Evolutionary conservation across 164 flowering plant genomes (phyloP).

Genomic region (Macadamia tetraphylla): DNA sequence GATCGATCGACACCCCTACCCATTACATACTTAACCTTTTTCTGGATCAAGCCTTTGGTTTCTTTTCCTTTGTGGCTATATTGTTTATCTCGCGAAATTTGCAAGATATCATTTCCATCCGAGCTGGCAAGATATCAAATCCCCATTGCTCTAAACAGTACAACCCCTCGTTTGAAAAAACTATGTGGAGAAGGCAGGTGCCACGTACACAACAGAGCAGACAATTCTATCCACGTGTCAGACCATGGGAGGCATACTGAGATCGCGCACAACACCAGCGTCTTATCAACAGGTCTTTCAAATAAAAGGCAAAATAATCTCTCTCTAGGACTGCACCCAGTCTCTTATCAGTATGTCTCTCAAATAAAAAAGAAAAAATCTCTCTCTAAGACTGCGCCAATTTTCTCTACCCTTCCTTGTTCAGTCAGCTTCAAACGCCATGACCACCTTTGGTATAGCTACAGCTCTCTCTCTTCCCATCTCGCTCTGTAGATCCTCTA

Average conservation of each 20-base stretch:
- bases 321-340: slow-evolving; percentile 17
- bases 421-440: slow-evolving; percentile 31
- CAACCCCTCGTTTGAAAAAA: slow-evolving; percentile 2
- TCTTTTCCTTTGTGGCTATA: no score
- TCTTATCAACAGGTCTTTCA: slow-evolving; percentile 47
- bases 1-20: no score
- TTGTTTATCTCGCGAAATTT: no score
- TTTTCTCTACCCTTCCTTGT: slow-evolving; percentile 11
- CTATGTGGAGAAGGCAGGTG: slow-evolving; percentile 41
- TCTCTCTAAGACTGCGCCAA: slow-evolving; percentile 12
- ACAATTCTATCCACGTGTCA: slow-evolving; percentile 56
- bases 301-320: slow-evolving; percentile 5
- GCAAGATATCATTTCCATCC: slow-evolving; percentile 9
- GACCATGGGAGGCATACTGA: slow-evolving; percentile 31
- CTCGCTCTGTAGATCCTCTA: slow-evolving; percentile 34
- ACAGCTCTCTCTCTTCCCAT: slow-evolving; percentile 54
- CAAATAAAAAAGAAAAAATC: slow-evolving; percentile 10
- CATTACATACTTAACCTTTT: no score
- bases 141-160: background rate
- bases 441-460: slow-evolving; percentile 53
- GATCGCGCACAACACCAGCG: slow-evolving; percentile 62
- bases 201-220: slow-evolving; percentile 34
- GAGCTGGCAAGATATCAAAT: slow-evolving; percentile 21
- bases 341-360: slow-evolving; percentile 56
- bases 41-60: no score